Evolutionary conservation across 805 yeast species (phyloP), one percentile per base, ranked within the genome.

Genomic region (Wickerhamomyces hampshirensis): DNA sequence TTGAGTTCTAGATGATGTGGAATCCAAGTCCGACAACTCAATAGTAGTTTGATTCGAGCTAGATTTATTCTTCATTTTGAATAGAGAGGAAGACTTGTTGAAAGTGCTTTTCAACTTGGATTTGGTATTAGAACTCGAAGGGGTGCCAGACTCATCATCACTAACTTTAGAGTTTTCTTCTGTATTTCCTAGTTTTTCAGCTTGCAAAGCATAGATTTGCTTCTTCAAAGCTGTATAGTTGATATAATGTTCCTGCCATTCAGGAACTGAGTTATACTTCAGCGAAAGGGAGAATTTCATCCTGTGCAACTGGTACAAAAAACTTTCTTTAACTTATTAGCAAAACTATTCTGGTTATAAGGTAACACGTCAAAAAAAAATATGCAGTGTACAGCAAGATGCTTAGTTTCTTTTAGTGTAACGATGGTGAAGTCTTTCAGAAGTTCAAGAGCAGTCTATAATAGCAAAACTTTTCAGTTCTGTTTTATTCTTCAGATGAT

Each of bases 221-320:
- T 77, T 75, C 50, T 80, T 80, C 45, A 80, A 57, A 9, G 68
- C 66, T 6, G 75, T 72, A 53, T 81, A 81, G 52, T 84, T 81
- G 40, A 89, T 67, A 55, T 88, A 88, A 50, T 80, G 77, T 35
- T 75, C 78, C 55, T 81, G 84, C 97, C 97, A 88, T 51, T 83
- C 94, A 3, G 96, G 95, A 37, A 84, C 84, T 26, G 77, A 68
- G 38, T 80, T 80, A 33, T 80, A 81, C 44, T 70, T 73, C 39
- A 81, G 63, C 17, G 83, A 75, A 43, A 77, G 81, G 10, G 80
- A 81, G 53, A 81, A 81, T 61, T 81, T 80, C 89, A 81, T 81
- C 10, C 8, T n/a, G n/a, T n/a, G n/a, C n/a, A n/a, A n/a, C n/a
- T n/a, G n/a, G n/a, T n/a, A n/a, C n/a, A n/a, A n/a, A n/a, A n/a